Percentiles rank a stretch among this genome's conserved stretches.
Conservation (phyloP, 345 rosid genomes). For the Hypericum perforatum region DNA sequence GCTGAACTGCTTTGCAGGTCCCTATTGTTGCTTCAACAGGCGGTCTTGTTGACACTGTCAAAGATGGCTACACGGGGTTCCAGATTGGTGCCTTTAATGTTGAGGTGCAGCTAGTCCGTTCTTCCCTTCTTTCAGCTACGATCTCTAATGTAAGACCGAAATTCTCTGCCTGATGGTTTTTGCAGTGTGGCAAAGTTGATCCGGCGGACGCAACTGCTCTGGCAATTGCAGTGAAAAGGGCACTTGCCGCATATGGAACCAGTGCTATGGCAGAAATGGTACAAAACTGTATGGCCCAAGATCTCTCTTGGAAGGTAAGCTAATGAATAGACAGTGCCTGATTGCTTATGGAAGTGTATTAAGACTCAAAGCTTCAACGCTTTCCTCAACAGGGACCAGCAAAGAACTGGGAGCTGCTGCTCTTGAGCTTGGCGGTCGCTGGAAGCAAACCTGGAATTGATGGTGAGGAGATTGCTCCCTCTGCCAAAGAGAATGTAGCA, state of each 20-base stretch:
- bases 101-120: slow-evolving; percentile 34
- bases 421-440: too few relatives aligned
- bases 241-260: slow-evolving; percentile 48
- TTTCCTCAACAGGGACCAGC: too few relatives aligned
- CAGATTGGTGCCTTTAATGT: slow-evolving; percentile 74
- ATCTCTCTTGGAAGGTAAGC: slow-evolving; percentile 94
- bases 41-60: slow-evolving; percentile 87
- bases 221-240: slow-evolving; percentile 46
- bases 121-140: neutral
- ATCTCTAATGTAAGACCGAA: neutral
- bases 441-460: neutral
- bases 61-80: slow-evolving; percentile 87
- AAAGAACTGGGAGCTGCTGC: too few relatives aligned
- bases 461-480: too few relatives aligned
- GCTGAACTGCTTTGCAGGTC: slow-evolving; percentile 26
- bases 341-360: neutral
- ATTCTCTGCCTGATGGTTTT: neutral
- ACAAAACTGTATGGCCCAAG: slow-evolving; percentile 79
- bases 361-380: too few relatives aligned
- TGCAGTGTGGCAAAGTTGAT: slow-evolving; percentile 83
- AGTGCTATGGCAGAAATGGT: slow-evolving; percentile 61
- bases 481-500: too few relatives aligned
- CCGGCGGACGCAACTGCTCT: slow-evolving; percentile 64
- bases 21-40: slow-evolving; percentile 93
- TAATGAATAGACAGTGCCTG: neutral